Evolutionary conservation across 1,284 basidiomycete species (phyloP), one percentile per base, ranked within the genome.

Genomic region (Boletus sp.): DNA sequence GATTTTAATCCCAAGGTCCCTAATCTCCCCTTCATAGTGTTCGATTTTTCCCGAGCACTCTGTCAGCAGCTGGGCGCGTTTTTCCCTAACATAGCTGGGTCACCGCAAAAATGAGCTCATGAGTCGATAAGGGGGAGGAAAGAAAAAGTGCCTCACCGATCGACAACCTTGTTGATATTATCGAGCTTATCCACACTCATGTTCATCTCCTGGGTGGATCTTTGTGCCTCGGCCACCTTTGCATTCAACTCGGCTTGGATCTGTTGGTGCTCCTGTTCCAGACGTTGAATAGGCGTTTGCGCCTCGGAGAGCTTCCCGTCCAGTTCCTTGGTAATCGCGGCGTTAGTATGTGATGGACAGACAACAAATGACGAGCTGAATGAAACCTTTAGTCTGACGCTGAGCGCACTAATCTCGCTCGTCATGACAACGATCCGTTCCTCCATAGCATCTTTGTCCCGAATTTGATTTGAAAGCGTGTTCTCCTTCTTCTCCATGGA

Each of bases 51-150:
- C 72, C 20, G 75, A 75, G 58, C 78, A 84, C 36, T 88, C 83
- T 27, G 78, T 71, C 29, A 93, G 72, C 49, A 77, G 71, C 13
- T 79, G 76, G 4, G 76, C 79, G 35, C 81, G 79, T 53, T 83
- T 85, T 38, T 85, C 81, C 37, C 81, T 78, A 46, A 87, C 73
- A 64, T 93, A 93, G 52, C 91, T 94, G 53, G 9, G 9, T 22
- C 35, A 22, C 17, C 32, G 12, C 37, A 2, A 43, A 5, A 33
- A 26, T 41, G 17, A 35, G 29, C 33, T 14, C 23, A 8, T 32
- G 46, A 42, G 42, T 29, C 30, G 14, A 42, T n/a, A 41, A 32
- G 7, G 20, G 20, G 48, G 30, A 36, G 3, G 7, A 17, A 26
- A 22, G 41, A 26, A 22, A 10, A 42, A n/a, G 22, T 8, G 8